These are phyloP conservation scores for Vaccinium vitisidaea DNA, from an alignment of 148 eudicot genomes.

Conservation along the genomic window DNA sequence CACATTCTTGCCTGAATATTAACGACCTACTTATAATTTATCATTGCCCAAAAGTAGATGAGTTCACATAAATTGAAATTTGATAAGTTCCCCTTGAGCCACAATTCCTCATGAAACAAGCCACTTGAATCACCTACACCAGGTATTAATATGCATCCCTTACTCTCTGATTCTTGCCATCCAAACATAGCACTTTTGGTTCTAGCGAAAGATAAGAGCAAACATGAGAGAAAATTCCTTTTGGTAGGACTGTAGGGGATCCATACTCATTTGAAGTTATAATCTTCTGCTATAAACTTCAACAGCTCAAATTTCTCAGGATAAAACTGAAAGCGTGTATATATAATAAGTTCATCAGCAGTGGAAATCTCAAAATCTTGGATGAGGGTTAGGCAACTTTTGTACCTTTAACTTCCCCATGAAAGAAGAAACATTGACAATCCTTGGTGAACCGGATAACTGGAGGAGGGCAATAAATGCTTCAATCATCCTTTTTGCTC, in stretches of 20 bases:
- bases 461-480: slow-evolving; percentile 53
- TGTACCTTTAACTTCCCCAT: slow-evolving; percentile 39
- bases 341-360: background rate
- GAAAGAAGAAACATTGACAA: slow-evolving; percentile 47
- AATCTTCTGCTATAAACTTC: background rate
- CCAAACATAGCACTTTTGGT: background rate
- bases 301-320: background rate
- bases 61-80: background rate
- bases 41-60: background rate
- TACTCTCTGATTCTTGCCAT: background rate
- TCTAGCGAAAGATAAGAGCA: background rate
- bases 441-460: slow-evolving; percentile 45
- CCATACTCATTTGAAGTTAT: background rate
- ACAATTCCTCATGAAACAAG: background rate
- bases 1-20: background rate
- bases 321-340: background rate
- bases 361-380: background rate
- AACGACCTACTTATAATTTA: background rate
- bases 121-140: background rate
- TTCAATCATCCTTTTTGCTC: slow-evolving; percentile 40
- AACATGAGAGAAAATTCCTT: background rate
- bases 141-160: background rate
- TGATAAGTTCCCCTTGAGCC: background rate
- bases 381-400: background rate
- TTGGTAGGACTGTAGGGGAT: background rate